Percentiles rank a stretch among this genome's conserved stretches.
Evolutionary conservation across 2,329 filamentous ascomycete species (phyloP).

Genomic region (Aspergillus sp.): DNA sequence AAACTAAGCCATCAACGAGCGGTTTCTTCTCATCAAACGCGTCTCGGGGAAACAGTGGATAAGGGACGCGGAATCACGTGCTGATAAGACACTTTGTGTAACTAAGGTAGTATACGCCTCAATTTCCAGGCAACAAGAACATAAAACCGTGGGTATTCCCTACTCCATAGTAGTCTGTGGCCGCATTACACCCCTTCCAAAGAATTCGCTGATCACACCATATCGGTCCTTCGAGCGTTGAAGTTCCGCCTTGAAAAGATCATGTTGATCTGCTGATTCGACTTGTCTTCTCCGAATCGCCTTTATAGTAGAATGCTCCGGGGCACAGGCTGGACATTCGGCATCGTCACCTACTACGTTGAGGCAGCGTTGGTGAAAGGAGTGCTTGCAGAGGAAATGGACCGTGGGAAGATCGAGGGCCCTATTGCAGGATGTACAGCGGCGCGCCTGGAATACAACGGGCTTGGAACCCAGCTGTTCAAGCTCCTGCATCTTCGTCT

Average conservation of each 20-base stretch:
- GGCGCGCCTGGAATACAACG: conserved; percentile 83
- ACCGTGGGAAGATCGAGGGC: conserved; percentile 84
- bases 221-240: conserved; percentile 78
- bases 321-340: conserved; percentile 84
- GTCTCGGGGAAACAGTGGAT: neutral
- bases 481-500: conserved; percentile 75
- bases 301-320: conserved; percentile 81
- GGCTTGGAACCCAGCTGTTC: conserved; percentile 75
- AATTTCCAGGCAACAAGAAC: conserved; percentile 1
- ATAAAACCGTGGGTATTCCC: conserved; percentile 16
- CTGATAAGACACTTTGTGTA: conserved; percentile 24
- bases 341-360: conserved; percentile 64
- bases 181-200: conserved; percentile 86
- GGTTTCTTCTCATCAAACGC: neutral
- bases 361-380: conserved; percentile 89
- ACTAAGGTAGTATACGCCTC: neutral
- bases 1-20: neutral
- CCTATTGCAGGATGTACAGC: conserved; percentile 79
- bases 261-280: conserved; percentile 82
- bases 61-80: conserved; percentile 31
- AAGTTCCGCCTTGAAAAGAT: conserved; percentile 81
- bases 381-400: conserved; percentile 96
- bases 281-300: conserved; percentile 84
- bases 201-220: conserved; percentile 90
- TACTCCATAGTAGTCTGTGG: conserved; percentile 37